Evolutionary conservation across 2,329 filamentous ascomycete species (phyloP).

Genomic region (Aulographum hederae): DNA sequence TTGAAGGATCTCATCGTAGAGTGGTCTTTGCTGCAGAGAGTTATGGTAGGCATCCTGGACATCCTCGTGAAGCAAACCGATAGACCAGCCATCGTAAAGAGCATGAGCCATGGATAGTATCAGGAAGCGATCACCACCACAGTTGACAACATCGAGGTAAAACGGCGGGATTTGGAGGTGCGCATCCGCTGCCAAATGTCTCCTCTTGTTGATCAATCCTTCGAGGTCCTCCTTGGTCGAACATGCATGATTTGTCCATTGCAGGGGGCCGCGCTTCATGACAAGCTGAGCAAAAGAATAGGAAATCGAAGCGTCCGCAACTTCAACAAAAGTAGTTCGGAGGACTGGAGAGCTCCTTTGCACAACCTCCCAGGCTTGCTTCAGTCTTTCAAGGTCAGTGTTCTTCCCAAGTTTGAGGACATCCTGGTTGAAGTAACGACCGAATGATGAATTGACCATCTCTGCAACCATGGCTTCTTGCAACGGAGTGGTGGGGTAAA

Average conservation of each 20-base stretch:
- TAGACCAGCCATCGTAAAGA: slow-evolving; percentile 77
- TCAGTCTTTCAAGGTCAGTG: slow-evolving; percentile 38
- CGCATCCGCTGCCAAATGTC: slow-evolving; percentile 5
- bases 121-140: slow-evolving; percentile 21
- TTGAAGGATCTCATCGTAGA: slow-evolving; percentile 36
- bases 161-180: slow-evolving; percentile 16
- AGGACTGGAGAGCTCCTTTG: slow-evolving; percentile 48
- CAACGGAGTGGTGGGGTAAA: slow-evolving; percentile 62
- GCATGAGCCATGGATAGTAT: slow-evolving; percentile 66
- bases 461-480: slow-evolving; percentile 77
- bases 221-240: slow-evolving; percentile 11
- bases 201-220: background rate
- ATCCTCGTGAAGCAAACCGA: slow-evolving; percentile 55
- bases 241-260: background rate
- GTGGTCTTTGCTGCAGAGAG: slow-evolving; percentile 20
- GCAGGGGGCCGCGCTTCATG: slow-evolving; percentile 4
- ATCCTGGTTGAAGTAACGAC: slow-evolving; percentile 74
- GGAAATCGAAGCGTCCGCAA: slow-evolving; percentile 41
- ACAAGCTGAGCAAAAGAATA: slow-evolving; percentile 39
- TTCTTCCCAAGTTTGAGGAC: slow-evolving; percentile 40
- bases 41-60: slow-evolving; percentile 45
- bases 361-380: slow-evolving; percentile 42
- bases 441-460: slow-evolving; percentile 58
- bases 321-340: slow-evolving; percentile 51
- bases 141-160: slow-evolving; percentile 14